Percentiles rank a stretch among this genome's conserved stretches.
Evolutionary conservation across 805 yeast species (phyloP).

Genomic region (Schwanniomyces pseudopolymorphus): DNA sequence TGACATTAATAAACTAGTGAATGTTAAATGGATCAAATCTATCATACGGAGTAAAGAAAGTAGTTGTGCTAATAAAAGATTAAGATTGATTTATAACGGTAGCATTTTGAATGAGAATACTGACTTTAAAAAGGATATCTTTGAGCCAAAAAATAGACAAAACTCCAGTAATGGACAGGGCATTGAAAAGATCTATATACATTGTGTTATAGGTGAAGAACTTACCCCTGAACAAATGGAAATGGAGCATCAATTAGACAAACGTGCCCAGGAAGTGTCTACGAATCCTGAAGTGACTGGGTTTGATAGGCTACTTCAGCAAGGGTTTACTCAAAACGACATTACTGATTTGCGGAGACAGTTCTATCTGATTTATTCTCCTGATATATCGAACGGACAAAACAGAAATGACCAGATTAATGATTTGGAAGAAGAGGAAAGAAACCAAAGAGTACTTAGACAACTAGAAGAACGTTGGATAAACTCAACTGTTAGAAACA

Average conservation of each 20-base stretch:
- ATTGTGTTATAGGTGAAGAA: constrained; percentile 75
- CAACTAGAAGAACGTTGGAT: constrained; percentile 87
- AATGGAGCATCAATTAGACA: constrained; percentile 60
- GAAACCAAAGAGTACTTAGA: constrained; percentile 40
- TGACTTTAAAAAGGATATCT: constrained; percentile 52
- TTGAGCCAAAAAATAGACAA: constrained; percentile 25
- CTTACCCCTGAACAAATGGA: constrained; percentile 54
- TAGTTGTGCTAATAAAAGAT: constrained; percentile 41
- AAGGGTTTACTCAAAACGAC: constrained; percentile 82
- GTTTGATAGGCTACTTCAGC: constrained; percentile 77
- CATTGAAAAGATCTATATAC: constrained; percentile 55
- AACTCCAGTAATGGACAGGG: neutral
- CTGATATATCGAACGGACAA: constrained; percentile 21
- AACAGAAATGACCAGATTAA: constrained; percentile 20
- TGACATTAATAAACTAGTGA: constrained; percentile 30
- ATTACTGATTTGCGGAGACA: constrained; percentile 70
- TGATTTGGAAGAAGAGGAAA: constrained; percentile 46
- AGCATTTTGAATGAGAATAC: constrained; percentile 58
- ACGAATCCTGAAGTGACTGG: constrained; percentile 74
- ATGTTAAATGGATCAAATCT: constrained; percentile 29
- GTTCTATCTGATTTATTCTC: constrained; percentile 67
- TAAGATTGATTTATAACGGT: constrained; percentile 70
- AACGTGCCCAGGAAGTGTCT: constrained; percentile 44
- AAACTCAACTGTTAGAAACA: constrained; percentile 65
- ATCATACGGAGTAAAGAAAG: constrained; percentile 25